Conservation (phyloP, 2,329 filamentous ascomycete genomes). For the Gaeumannomyces tritici region DNA sequence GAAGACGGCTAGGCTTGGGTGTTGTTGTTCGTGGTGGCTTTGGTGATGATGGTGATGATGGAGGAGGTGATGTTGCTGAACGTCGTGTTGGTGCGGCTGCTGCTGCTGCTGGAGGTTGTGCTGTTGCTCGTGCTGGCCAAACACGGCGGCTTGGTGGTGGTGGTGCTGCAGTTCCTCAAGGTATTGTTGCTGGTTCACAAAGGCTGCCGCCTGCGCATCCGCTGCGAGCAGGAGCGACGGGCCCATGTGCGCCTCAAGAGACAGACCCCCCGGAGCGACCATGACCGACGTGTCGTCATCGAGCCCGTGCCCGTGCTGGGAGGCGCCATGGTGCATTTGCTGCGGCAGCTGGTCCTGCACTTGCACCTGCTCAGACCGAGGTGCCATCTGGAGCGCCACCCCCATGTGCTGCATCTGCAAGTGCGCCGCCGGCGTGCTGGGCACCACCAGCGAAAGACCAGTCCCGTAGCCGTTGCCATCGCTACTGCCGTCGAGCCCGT, state of each 20-base stretch:
- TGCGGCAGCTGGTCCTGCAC: conserved; percentile 8
- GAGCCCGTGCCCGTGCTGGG: conserved; percentile 6
- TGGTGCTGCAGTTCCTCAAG: conserved; percentile 6
- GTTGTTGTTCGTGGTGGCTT: conserved; percentile 4
- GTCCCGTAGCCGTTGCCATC: background rate
- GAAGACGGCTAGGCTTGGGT: conserved; percentile 42
- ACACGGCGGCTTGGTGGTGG: conserved; percentile 4
- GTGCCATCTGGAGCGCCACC: background rate
- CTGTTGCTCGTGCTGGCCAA: background rate
- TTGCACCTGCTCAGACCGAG: background rate
- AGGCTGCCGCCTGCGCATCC: conserved; percentile 7
- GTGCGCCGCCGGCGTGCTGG: background rate
- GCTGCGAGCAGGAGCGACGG: conserved; percentile 51
- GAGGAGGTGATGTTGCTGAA: background rate
- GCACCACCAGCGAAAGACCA: background rate
- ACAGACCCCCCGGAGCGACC: conserved; percentile 19
- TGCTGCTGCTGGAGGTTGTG: background rate
- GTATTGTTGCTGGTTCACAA: conserved; percentile 7
- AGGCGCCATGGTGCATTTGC: background rate
- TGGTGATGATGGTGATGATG: conserved; percentile 1
- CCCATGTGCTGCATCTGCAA: background rate
- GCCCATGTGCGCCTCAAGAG: conserved; percentile 59
- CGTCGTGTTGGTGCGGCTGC: background rate
- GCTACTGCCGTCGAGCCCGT: background rate
- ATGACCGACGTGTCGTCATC: conserved; percentile 8